Base-by-base conservation (phyloP, 352 stramenopile species). In the Phytophthora macrochlamydospora region DNA sequence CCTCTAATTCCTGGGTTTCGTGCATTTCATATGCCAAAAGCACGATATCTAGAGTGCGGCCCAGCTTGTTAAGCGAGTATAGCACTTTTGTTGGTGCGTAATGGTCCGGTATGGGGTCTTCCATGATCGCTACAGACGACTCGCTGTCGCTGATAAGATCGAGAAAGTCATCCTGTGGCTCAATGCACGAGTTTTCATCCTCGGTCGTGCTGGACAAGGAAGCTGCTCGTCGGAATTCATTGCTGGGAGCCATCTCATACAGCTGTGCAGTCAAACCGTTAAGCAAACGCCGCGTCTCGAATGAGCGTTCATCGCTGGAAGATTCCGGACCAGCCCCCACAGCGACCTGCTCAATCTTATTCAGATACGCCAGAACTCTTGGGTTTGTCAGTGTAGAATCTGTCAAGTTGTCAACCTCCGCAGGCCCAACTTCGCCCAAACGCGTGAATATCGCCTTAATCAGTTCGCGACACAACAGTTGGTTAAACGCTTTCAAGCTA, bases 401-500 rank as follows among this genome's bases (percentile, higher is more conserved):
- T 3, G 81, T 53, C 33, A 72, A 56, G 6, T 40, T 62, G 49
- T 90, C 71, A 6, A 78, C 35, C 29, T 75, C 53, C 7, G 29
- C 32, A 18, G 60, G 35, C 14, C 74, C 62, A 1, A 56, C 52
- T 5, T 76, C 70, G 43, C 60, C 56, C 7, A 63, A 54, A 12
- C 69, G 48, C 6, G 81, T 43, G 29, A 89, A 81, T 0, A 80
- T 73, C 29, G 79, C 73, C 53, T 85, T 92, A 13, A 94, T 64
- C 2, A 95, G 59, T 38, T 94, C 89, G 46, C 78, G 79, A 8
- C 80, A 81, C 1, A 96, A 56, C 12, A 96, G 45, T 4, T 80
- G 65, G 43, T 91, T 90, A 18, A 92, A 80, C 0, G 86, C 80
- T 51, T 90, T 89, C 33, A 93, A 57, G n/a, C 70, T 77, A 18